phyloP scores from a whole-genome alignment of 768 basidiomycete species.

The Trametes maxima region DNA sequence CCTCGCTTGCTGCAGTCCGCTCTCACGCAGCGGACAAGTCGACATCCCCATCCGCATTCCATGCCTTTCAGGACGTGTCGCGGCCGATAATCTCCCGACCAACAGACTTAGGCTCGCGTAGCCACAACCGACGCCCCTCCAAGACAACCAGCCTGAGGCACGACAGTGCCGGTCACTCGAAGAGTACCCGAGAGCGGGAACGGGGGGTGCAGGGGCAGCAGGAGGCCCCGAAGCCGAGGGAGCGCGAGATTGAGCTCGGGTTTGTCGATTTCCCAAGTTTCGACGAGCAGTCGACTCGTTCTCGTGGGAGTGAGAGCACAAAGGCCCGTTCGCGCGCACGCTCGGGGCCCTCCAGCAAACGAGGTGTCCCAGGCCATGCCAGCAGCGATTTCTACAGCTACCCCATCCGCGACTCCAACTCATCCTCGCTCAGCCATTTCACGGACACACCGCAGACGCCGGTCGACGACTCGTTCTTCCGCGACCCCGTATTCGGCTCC shows the following conservation, averaged over 20 bases:
- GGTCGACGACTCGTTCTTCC: constrained; percentile 41
- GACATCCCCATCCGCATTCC: constrained; percentile 26
- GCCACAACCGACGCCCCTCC: constrained; percentile 22
- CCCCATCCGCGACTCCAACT: constrained; percentile 60
- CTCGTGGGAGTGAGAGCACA: constrained; percentile 9
- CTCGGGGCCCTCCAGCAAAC: constrained; percentile 16
- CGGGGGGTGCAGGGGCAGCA: constrained; percentile 8
- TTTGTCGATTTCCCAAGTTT: constrained; percentile 21
- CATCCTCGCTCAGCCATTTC: constrained; percentile 62
- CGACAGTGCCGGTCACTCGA: constrained; percentile 17
- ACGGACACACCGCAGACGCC: constrained; percentile 78
- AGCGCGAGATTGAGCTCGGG: constrained; percentile 10
- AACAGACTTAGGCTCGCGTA: constrained; percentile 14
- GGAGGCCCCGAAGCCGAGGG: constrained; percentile 1
- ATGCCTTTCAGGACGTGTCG: constrained; percentile 25
- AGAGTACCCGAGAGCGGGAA: constrained; percentile 10
- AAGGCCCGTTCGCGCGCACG: constrained; percentile 20
- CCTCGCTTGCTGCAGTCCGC: constrained; percentile 10
- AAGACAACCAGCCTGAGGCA: constrained; percentile 23
- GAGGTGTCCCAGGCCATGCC: constrained; percentile 10
- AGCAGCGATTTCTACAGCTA: constrained; percentile 27
- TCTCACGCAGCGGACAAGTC: constrained; percentile 21
- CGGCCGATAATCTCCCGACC: constrained; percentile 24
- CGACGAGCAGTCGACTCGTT: constrained; percentile 12
- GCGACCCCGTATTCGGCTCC: constrained; percentile 30